phyloP scores from a whole-genome alignment of 164 flowering plant genomes.

The Nymphaea colorata region DNA sequence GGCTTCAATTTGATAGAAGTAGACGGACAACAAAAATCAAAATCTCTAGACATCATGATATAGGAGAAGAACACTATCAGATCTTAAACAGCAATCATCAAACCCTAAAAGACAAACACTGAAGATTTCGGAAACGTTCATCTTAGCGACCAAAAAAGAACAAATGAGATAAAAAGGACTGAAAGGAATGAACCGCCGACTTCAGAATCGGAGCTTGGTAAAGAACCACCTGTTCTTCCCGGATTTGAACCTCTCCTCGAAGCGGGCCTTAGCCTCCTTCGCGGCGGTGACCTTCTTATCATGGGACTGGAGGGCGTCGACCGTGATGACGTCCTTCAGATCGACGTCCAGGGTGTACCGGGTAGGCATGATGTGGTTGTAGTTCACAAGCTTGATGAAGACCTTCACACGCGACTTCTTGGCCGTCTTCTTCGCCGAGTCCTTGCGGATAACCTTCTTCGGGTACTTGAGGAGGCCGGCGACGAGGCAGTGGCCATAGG shows the following conservation, averaged over 20 bases:
- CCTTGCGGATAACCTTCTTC: slow-evolving; percentile 31
- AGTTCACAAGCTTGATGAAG: slow-evolving; percentile 21
- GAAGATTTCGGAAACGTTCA: neutral
- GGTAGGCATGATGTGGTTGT: slow-evolving; percentile 41
- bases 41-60: neutral
- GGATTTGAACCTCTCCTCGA: slow-evolving; percentile 26
- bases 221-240: slow-evolving; percentile 32
- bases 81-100: too few relatives aligned
- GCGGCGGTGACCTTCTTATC: slow-evolving; percentile 21
- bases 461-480: slow-evolving; percentile 34
- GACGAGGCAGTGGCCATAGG: slow-evolving; percentile 31
- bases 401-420: slow-evolving; percentile 23
- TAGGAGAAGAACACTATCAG: too few relatives aligned
- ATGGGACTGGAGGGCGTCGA: slow-evolving; percentile 8
- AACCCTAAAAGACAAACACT: neutral
- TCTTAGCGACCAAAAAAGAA: neutral
- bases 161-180: neutral
- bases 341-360: slow-evolving; percentile 48
- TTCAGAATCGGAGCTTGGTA: slow-evolving; percentile 22
- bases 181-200: slow-evolving; percentile 7
- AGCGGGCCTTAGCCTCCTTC: slow-evolving; percentile 17
- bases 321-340: slow-evolving; percentile 29
- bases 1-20: too few relatives aligned
- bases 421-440: slow-evolving; percentile 28
- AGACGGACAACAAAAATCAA: neutral